These are phyloP conservation scores for Cladosporium oxysporum DNA, from an alignment of 2,329 filamentous ascomycete genomes.

Conservation along the genomic window DNA sequence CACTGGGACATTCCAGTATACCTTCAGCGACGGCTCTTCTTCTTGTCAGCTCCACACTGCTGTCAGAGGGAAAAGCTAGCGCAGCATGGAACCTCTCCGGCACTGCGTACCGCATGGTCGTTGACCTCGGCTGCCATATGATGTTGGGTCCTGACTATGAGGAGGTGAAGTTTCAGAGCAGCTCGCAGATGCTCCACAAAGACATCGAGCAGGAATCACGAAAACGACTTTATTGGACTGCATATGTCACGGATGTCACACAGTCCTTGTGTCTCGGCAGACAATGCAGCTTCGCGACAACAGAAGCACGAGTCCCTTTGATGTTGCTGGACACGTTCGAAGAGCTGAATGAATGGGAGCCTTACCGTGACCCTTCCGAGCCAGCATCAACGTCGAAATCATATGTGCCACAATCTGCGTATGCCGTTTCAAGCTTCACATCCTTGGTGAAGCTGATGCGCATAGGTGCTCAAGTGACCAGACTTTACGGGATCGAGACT, in stretches of 20 bases:
- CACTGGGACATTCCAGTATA: background rate
- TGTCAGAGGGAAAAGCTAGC: background rate
- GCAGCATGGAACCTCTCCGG: constrained; percentile 1
- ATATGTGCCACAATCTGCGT: background rate
- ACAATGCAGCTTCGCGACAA: background rate
- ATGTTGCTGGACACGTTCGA: constrained; percentile 1
- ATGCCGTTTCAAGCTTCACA: constrained; percentile 3
- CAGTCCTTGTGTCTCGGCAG: constrained; percentile 1
- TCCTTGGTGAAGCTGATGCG: background rate
- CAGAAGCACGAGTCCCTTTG: background rate
- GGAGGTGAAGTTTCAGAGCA: constrained; percentile 3
- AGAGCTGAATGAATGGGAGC: background rate
- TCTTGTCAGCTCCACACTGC: background rate
- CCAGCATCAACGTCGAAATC: background rate
- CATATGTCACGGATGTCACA: background rate
- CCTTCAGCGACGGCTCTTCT: constrained; percentile 1
- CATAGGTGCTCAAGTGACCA: background rate
- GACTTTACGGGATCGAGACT: background rate
- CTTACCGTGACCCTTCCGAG: background rate
- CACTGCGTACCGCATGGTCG: constrained; percentile 2
- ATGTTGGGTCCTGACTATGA: background rate
- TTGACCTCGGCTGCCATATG: constrained; percentile 9
- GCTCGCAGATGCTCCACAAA: background rate
- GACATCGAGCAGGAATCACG: constrained; percentile 7
- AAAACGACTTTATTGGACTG: background rate